Base-by-base conservation (phyloP, 2,329 filamentous ascomycete species). In the Calonectria pseudoturangicola region DNA sequence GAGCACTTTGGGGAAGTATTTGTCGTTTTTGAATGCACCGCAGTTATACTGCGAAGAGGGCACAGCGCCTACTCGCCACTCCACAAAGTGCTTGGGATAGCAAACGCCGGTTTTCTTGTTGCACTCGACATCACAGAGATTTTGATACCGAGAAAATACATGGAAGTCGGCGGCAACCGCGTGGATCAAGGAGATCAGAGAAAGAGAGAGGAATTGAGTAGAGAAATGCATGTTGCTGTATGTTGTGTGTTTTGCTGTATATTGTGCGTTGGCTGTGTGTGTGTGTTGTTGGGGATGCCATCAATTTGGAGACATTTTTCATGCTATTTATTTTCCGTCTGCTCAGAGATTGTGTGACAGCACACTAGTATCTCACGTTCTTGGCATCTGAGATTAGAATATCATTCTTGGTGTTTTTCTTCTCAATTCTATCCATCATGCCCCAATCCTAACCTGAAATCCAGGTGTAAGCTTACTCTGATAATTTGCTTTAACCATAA, bases 1-100 rank as follows among this genome's bases (percentile, higher is more conserved):
- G 13, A 45, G 36, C 10, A 47, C 50, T 0, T 25, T 10, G n/a
- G 39, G 65, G 51, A 58, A 60, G 41, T 68, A 54, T 54, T 54
- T 54, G 50, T 56, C 45, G 43, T 56, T 18, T 47, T 56, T 66
- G 64, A 66, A 66, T 27, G 48, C 33, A 12, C 41, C 48, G 33
- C 48, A 66, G 33, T 28, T 41, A 10, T 66, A 56, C 25, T 66
- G 47, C 39, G 64, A 56, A 7, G 64, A 66, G 6, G 64, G 64
- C 16, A 66, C 36, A 25, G 64, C 63, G 16, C 63, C 47, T n/a
- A 48, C 63, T 66, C 63, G 47, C 48, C 64, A 56, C 28, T 66
- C 68, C 13, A 56, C 48, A 13, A 13, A 66, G 39, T 66, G 60
- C 30, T 66, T 66, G 6, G 36, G 64, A 2, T 28, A 67, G 33